Base-by-base conservation (phyloP, 2,329 filamentous ascomycete genomes). In the Xylaria sp. region DNA sequence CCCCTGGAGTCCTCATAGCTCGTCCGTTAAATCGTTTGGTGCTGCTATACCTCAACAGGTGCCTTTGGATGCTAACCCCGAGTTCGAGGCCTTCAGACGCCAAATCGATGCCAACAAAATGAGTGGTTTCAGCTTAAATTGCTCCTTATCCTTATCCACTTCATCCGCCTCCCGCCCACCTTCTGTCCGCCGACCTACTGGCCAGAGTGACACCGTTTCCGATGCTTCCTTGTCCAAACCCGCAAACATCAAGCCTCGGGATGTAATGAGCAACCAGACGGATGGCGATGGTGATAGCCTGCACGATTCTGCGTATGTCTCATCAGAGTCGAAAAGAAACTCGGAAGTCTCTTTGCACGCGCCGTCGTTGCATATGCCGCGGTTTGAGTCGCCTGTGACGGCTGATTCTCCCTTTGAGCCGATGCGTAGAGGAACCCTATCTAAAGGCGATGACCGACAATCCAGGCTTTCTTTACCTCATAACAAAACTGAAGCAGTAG, bases 51-150 rank as follows among this genome's bases (percentile, higher is more conserved):
- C 92, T 2, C 87, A 87, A 65, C 84, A 89, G 66, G 79, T 92
- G 6, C 85, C 91, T 0, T 79, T 92, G 53, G 90, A 94, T 70
- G 87, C 89, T 35, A 93, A 94, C 70, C 86, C 90, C 6, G 89
- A 93, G n/a, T 94, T 91, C 66, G 92, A 94, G 74, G 89, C 90
- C 2, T 94, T 96, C 74, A 84, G 83, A 69, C 87, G 84, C 66
- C 89, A 92, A 71, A 85, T 87, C n/a, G 91, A 94, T 71, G 82
- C 85, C 37, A 89, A 88, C 68, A 78, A 79, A 45, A 77, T 79
- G 51, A 80, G 76, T 49, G 77, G 77, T 40, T 86, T 86, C 68
- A 81, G 75, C 35, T 75, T 89, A 8, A 76, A 79, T 60, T 74
- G 78, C 47, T 70, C 80, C 1, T 79, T 84, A 61, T 83, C 85